phyloP scores from a whole-genome alignment of 2,329 filamentous ascomycete species.

The Xylariomycetidae sp. region DNA sequence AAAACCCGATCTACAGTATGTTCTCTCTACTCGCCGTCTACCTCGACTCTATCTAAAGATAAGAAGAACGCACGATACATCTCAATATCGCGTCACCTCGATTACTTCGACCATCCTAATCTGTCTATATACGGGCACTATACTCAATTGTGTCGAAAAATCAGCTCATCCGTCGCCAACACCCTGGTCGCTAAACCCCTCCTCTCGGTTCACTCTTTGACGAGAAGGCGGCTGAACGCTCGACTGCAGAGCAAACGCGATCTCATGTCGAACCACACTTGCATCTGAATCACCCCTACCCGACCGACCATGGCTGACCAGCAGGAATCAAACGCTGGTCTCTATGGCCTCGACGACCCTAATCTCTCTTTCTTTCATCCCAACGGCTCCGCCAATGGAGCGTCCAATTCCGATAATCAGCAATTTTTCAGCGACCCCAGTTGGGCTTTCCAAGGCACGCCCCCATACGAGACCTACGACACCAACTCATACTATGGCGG shows the following conservation, averaged over 20 bases:
- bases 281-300: slow-evolving; percentile 30
- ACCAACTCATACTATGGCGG: slow-evolving; percentile 29
- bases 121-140: too few species aligned
- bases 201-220: slow-evolving; percentile 19
- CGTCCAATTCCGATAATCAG: slow-evolving; percentile 19
- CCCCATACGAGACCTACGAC: slow-evolving; percentile 43
- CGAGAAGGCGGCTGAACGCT: too few species aligned
- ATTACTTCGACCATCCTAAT: too few species aligned
- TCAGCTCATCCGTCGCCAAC: neutral
- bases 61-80: too few species aligned
- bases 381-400: slow-evolving; percentile 24
- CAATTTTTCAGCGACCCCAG: slow-evolving; percentile 34
- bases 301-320: slow-evolving; percentile 28
- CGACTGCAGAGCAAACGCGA: too few species aligned
- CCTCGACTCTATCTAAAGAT: too few species aligned
- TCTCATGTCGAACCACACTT: slow-evolving; percentile 31
- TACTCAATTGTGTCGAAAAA: too few species aligned
- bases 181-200: slow-evolving; percentile 11
- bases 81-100: too few species aligned
- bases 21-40: too few species aligned
- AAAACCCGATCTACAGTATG: too few species aligned
- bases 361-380: slow-evolving; percentile 25
- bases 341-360: slow-evolving; percentile 42
- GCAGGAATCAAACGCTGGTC: slow-evolving; percentile 34
- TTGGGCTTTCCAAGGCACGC: slow-evolving; percentile 46